phyloP scores from a whole-genome alignment of 371 early-diverging fungal genomes.

The Rhizopus arrhizus region DNA sequence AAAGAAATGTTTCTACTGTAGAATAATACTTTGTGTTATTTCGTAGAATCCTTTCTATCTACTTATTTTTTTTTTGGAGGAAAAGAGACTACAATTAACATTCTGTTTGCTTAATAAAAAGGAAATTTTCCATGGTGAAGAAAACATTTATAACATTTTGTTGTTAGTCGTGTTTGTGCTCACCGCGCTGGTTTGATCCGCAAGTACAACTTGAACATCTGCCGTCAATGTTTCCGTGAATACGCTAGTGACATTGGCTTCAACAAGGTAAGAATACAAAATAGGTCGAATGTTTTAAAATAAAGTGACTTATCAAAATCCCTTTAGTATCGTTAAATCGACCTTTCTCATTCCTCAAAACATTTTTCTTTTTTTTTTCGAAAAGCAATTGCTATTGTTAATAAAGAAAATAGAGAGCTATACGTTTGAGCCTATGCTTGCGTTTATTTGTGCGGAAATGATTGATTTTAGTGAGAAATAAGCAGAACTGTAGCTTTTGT shows the following conservation, averaged over 20 bases:
- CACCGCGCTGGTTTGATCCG: conserved; percentile 99
- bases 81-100: background rate
- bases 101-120: conserved; percentile 6
- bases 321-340: conserved; percentile 18
- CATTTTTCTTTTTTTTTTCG: background rate
- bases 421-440: background rate
- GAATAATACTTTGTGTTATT: too few species aligned
- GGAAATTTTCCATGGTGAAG: conserved; percentile 6
- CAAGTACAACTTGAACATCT: conserved; percentile 98
- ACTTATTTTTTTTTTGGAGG: background rate
- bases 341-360: background rate
- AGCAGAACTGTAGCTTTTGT: too few species aligned
- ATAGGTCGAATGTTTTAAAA: background rate
- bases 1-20: too few species aligned
- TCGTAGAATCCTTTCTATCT: too few species aligned
- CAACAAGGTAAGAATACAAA: conserved; percentile 31
- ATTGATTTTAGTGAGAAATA: conserved; percentile 4
- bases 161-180: conserved; percentile 91
- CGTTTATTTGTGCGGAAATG: conserved; percentile 6
- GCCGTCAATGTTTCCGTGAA: conserved; percentile 99
- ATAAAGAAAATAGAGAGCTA: conserved; percentile 1
- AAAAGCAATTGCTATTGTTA: conserved; percentile 1
- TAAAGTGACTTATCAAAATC: background rate
- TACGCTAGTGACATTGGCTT: conserved; percentile 96
- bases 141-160: background rate